Conservation (phyloP, 2,329 filamentous ascomycete genomes). For the Ilyonectria destructans region DNA sequence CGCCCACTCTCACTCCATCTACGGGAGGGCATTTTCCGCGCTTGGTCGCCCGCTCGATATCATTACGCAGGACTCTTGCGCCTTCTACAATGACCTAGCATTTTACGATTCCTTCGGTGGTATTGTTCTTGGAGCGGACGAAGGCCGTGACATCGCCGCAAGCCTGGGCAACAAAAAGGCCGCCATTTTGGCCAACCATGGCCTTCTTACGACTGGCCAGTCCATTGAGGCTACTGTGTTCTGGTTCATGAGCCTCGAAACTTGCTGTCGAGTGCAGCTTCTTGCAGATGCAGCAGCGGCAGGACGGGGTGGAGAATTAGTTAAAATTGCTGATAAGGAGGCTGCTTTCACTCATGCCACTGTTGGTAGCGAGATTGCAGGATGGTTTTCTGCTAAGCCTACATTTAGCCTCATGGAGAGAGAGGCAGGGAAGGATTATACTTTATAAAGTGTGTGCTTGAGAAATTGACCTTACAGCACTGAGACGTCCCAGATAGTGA, state of each 20-base stretch:
- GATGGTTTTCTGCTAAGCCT: slow-evolving; percentile 31
- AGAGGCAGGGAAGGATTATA: slow-evolving; percentile 17
- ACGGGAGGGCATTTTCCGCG: slow-evolving; percentile 25
- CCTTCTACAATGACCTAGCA: slow-evolving; percentile 28
- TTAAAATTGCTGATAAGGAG: slow-evolving; percentile 22
- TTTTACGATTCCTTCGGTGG: slow-evolving; percentile 26
- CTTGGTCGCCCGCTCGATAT: slow-evolving; percentile 23
- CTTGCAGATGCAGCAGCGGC: slow-evolving; percentile 24
- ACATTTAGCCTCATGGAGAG: slow-evolving; percentile 24
- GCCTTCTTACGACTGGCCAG: slow-evolving; percentile 25
- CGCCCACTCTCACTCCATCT: slow-evolving; percentile 28
- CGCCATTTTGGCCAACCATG: slow-evolving; percentile 28
- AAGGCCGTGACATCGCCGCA: slow-evolving; percentile 27
- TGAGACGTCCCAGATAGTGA: background rate
- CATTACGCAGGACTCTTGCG: slow-evolving; percentile 31
- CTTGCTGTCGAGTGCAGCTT: slow-evolving; percentile 30
- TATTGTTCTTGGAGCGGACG: slow-evolving; percentile 18
- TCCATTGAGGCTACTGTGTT: slow-evolving; percentile 22
- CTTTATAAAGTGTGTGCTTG: background rate
- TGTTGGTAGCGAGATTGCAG: slow-evolving; percentile 15
- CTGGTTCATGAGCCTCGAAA: slow-evolving; percentile 32
- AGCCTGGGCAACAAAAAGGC: slow-evolving; percentile 22
- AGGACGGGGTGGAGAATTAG: slow-evolving; percentile 15
- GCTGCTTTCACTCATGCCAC: slow-evolving; percentile 26
- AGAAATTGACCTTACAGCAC: too few relatives aligned